phyloP scores from a whole-genome alignment of 106 monocot genomes.

The Agapanthus africanus region DNA sequence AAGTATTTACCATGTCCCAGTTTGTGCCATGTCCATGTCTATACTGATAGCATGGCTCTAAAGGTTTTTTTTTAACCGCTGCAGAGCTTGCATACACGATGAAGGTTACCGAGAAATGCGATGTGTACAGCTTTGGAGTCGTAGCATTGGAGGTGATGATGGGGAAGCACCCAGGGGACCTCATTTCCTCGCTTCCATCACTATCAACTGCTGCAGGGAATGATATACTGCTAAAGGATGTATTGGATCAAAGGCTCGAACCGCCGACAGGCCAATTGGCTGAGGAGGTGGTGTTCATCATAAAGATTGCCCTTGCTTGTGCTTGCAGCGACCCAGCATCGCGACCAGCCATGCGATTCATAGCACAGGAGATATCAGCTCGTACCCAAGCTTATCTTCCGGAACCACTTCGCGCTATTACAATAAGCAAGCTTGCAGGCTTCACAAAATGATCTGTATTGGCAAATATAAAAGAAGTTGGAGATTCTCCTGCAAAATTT shows the following conservation, averaged over 20 bases:
- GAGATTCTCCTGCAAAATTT: too few relatives aligned
- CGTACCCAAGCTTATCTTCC: slow-evolving; percentile 27
- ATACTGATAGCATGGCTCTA: not conserved
- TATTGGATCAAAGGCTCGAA: slow-evolving; percentile 51
- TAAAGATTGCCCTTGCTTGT: slow-evolving; percentile 50
- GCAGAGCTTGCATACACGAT: slow-evolving; percentile 35
- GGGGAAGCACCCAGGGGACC: slow-evolving; percentile 34
- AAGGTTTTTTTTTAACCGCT: not conserved
- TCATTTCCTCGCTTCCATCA: slow-evolving; percentile 29
- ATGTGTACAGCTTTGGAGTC: slow-evolving; percentile 39
- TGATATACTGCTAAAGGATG: slow-evolving; percentile 34
- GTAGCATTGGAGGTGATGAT: slow-evolving; percentile 30
- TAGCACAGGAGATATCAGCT: slow-evolving; percentile 71
- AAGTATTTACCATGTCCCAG: too few relatives aligned
- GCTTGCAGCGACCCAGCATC: slow-evolving; percentile 23
- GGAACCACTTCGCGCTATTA: slow-evolving; percentile 41
- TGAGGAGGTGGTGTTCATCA: slow-evolving; percentile 58
- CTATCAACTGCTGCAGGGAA: slow-evolving; percentile 6
- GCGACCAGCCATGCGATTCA: slow-evolving; percentile 49
- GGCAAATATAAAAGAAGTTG: not conserved
- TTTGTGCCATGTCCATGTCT: too few relatives aligned
- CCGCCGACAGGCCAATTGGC: slow-evolving; percentile 52
- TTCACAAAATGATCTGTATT: slow-evolving; percentile 18
- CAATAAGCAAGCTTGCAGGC: slow-evolving; percentile 34
- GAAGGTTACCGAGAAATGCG: slow-evolving; percentile 34